These are phyloP conservation scores for Fusarium sterilihyphosum DNA, from an alignment of 2,329 filamentous ascomycete species.

Conservation along the genomic window DNA sequence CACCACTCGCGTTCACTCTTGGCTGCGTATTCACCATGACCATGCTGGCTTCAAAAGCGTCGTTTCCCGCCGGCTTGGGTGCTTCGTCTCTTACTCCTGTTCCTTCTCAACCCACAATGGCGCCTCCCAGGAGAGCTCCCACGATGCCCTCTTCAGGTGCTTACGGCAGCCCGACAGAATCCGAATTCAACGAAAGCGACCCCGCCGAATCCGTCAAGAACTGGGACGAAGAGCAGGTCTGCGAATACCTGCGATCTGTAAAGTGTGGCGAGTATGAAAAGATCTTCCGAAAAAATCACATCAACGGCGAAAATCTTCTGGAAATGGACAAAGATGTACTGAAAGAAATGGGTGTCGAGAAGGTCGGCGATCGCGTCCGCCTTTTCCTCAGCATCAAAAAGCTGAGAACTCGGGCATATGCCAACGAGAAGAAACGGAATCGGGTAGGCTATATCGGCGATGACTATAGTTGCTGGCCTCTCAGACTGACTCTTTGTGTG, in stretches of 20 bases:
- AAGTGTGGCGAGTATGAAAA: conserved; percentile 95
- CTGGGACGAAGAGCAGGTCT: conserved; percentile 93
- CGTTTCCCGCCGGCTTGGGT: conserved; percentile 67
- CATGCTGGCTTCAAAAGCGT: conserved; percentile 80
- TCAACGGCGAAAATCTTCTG: conserved; percentile 95
- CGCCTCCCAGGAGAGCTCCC: conserved; percentile 63
- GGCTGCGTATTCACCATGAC: conserved; percentile 63
- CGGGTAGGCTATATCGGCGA: conserved; percentile 67
- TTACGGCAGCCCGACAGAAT: conserved; percentile 88
- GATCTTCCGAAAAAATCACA: conserved; percentile 90
- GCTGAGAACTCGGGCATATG: conserved; percentile 78
- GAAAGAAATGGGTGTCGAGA: conserved; percentile 98
- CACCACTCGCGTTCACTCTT: conserved; percentile 1
- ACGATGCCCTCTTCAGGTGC: conserved; percentile 58
- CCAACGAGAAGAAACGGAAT: conserved; percentile 84
- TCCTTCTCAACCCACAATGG: conserved; percentile 59
- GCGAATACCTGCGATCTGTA: conserved; percentile 89
- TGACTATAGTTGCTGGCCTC: background rate
- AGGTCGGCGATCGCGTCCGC: conserved; percentile 94
- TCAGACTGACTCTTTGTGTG: conserved; percentile 9
- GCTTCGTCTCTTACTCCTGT: conserved; percentile 59
- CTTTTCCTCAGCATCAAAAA: conserved; percentile 89
- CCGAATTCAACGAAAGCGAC: conserved; percentile 88
- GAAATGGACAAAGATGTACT: conserved; percentile 97
- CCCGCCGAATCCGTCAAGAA: conserved; percentile 79